A percentile compares a stretch with the other conserved stretches of the same genome.
phyloP scores from a whole-genome alignment of 208 protist species.

The Entamoeba invadens region DNA sequence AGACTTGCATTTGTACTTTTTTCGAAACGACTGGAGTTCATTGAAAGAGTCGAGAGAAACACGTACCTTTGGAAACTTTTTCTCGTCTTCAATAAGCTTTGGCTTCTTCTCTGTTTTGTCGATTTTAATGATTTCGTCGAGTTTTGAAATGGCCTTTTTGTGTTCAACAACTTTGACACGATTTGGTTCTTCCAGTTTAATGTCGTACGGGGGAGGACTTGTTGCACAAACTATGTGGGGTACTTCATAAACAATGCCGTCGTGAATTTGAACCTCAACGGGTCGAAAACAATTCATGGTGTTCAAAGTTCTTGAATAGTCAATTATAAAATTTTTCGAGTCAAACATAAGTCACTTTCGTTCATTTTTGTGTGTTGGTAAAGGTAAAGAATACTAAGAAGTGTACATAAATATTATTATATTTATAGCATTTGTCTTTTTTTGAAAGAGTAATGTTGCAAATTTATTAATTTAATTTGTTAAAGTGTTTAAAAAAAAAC shows the following conservation, averaged over 20 bases:
- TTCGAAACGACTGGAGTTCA: not conserved
- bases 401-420: too few species aligned
- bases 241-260: not conserved
- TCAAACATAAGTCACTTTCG: too few species aligned
- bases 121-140: not conserved
- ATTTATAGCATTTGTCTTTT: too few species aligned
- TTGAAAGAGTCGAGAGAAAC: not conserved
- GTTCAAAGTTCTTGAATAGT: not conserved
- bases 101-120: not conserved
- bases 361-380: too few species aligned
- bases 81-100: not conserved
- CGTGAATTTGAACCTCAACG: not conserved
- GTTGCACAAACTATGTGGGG: too few species aligned
- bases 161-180: not conserved
- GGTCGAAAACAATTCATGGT: not conserved
- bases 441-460: too few species aligned
- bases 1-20: not conserved
- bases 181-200: not conserved
- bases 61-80: not conserved
- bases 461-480: too few species aligned
- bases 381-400: too few species aligned
- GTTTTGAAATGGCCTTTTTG: not conserved
- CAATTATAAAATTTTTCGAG: too few species aligned
- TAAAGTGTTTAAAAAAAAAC: too few species aligned
- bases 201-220: too few species aligned